Evolutionary conservation across 148 eudicot genomes (phyloP), one percentile per base, ranked within the genome.

Genomic region (Euryodendron excelsum): DNA sequence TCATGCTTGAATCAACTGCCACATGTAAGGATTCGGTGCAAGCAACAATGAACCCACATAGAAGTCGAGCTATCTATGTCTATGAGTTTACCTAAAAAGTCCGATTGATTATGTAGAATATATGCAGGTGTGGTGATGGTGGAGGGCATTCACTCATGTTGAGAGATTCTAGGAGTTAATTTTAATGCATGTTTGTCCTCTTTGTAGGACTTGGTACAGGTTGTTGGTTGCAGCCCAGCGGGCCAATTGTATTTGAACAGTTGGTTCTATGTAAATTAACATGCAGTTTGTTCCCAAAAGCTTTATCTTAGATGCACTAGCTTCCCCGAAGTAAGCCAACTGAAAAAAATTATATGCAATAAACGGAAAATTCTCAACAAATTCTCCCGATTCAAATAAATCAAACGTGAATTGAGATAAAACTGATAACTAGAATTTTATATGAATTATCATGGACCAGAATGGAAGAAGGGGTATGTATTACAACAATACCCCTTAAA

Each of bases 1-100:
- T 64, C 41, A 64, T 15, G 44, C 69, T 64, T 64, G 69, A 39
- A 64, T 33, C 69, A 14, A 62, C 28, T 62, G 67, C 30, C 66
- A 63, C 6, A 7, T 63, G 9, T 63, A n/a, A n/a, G 39, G 67
- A 5, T 63, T 63, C 28, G 36, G 67, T 30, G 31, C 15, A 63
- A 34, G 39, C 30, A 63, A 60, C 25, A 31, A 60, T 23, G 14
- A 15, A 60, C 30, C 64, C 17, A 60, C 3, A 15, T 27, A 27
- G 23, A 18, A 55, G 7, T 60, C 17, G n/a, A n/a, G n/a, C n/a
- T n/a, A n/a, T n/a, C n/a, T n/a, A n/a, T 60, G 67, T 62, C 67
- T 62, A 28, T 30, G 67, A 62, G 67, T 31, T 15, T 4, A 62
- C 31, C 39, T 30, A 62, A 62, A 33, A 10, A 1, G 33, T 64